Percentiles rank a stretch among this genome's conserved stretches.
Conservation (phyloP, 2,329 filamentous ascomycete species). For the Clonostachys rosea region DNA sequence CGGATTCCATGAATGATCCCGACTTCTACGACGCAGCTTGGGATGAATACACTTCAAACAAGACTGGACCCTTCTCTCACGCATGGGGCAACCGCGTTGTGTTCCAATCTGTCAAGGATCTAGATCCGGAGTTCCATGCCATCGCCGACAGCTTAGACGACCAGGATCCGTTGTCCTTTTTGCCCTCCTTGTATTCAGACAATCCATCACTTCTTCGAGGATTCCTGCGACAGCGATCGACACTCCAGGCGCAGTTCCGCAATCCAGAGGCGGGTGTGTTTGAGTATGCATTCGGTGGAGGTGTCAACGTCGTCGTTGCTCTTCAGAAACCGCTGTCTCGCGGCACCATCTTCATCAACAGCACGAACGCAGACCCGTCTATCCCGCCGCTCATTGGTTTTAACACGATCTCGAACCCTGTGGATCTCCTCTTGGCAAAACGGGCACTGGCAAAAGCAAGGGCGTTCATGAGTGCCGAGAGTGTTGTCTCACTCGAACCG, state of each 20-base stretch:
- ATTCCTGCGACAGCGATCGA: slow-evolving; percentile 5
- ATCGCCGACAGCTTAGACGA: slow-evolving; percentile 4
- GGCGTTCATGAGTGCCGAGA: slow-evolving; percentile 9
- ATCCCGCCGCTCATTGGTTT: slow-evolving; percentile 11
- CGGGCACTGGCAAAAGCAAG: slow-evolving; percentile 9
- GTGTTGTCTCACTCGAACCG: slow-evolving; percentile 6
- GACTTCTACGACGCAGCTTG: slow-evolving; percentile 12
- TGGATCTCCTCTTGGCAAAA: slow-evolving; percentile 8
- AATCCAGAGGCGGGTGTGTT: slow-evolving; percentile 8
- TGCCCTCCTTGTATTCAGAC: slow-evolving; percentile 10
- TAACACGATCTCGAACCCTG: slow-evolving; percentile 10
- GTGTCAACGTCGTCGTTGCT: slow-evolving; percentile 5
- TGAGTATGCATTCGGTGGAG: slow-evolving; percentile 11
- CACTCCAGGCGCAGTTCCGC: slow-evolving; percentile 8
- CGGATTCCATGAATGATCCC: slow-evolving; percentile 10
- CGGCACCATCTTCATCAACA: slow-evolving; percentile 12
- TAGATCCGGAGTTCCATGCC: slow-evolving; percentile 2
- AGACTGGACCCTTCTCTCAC: slow-evolving; percentile 14
- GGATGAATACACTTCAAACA: slow-evolving; percentile 11
- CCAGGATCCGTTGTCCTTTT: slow-evolving; percentile 8
- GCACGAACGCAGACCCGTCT: slow-evolving; percentile 9
- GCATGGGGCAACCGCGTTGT: slow-evolving; percentile 11
- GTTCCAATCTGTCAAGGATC: slow-evolving; percentile 10
- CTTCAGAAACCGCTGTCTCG: slow-evolving; percentile 13
- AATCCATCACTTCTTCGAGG: slow-evolving; percentile 7